A percentile compares a stretch with the other conserved stretches of the same genome.
phyloP scores from a whole-genome alignment of 2,329 filamentous ascomycete genomes.

The Paecilomyces dactylethromorphus region DNA sequence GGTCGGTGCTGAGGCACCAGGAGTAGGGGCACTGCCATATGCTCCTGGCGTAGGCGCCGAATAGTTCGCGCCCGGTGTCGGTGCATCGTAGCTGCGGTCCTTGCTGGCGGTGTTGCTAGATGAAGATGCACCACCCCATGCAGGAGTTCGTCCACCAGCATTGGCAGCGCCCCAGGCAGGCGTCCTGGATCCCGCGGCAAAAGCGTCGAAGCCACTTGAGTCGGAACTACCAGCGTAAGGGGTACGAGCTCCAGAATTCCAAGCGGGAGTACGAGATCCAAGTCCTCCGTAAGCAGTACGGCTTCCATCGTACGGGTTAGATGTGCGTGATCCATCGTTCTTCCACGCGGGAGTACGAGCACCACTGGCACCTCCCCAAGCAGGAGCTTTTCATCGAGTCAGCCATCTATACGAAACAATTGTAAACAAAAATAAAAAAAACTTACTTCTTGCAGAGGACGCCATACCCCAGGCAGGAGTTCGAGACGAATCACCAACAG shows the following conservation, averaged over 20 bases:
- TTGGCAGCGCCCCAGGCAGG: constrained; percentile 60
- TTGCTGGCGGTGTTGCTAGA: constrained; percentile 22
- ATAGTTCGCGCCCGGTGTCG: constrained; percentile 62
- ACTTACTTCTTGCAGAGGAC: constrained; percentile 55
- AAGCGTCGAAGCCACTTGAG: constrained; percentile 61
- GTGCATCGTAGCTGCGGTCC: constrained; percentile 59
- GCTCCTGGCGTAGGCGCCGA: constrained; percentile 61
- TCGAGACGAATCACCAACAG: constrained; percentile 53
- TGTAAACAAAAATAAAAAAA: background rate
- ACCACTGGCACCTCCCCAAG: constrained; percentile 39
- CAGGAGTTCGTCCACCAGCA: constrained; percentile 38
- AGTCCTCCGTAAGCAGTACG: constrained; percentile 66
- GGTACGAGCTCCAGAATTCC: constrained; percentile 60
- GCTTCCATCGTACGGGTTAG: constrained; percentile 60
- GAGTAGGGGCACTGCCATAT: constrained; percentile 55
- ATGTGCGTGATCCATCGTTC: constrained; percentile 51
- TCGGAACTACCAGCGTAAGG: constrained; percentile 51
- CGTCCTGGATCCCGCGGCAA: constrained; percentile 67
- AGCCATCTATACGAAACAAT: constrained; percentile 4
- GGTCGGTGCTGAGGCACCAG: constrained; percentile 57
- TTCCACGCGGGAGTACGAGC: constrained; percentile 47
- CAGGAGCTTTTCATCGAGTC: constrained; percentile 29
- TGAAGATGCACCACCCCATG: constrained; percentile 30
- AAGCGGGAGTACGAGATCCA: constrained; percentile 65
- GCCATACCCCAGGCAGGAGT: constrained; percentile 69